These are phyloP conservation scores for Dalechampia spathulata DNA, from an alignment of 441 rosid species.

Conservation along the genomic window DNA sequence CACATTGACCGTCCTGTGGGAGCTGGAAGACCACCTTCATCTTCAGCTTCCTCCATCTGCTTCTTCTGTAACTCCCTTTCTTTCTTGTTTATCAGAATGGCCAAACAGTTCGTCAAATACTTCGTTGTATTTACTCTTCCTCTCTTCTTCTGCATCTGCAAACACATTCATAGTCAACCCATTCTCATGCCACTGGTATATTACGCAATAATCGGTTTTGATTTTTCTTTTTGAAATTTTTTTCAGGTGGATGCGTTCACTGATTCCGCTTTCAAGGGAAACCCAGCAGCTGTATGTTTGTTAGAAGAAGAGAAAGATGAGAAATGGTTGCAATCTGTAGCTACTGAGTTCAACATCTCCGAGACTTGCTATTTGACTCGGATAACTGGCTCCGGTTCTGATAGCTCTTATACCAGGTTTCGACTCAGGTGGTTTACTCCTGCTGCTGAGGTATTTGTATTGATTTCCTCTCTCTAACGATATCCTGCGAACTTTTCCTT, in stretches of 20 bases:
- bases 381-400: conserved; percentile 11
- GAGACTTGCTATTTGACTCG: conserved; percentile 51
- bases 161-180: neutral
- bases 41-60: too few species aligned
- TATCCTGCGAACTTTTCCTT: neutral
- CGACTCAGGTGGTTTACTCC: conserved; percentile 83
- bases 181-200: too few species aligned
- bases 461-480: too few species aligned
- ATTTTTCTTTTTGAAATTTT: too few species aligned
- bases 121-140: conserved; percentile 46
- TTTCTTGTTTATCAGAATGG: too few species aligned
- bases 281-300: conserved; percentile 74
- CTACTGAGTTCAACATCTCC: conserved; percentile 72
- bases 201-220: neutral
- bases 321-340: conserved; percentile 60
- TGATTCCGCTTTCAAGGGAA: conserved; percentile 67
- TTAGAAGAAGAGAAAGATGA: conserved; percentile 53
- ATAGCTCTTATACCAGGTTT: conserved; percentile 32
- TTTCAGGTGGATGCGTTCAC: conserved; percentile 75
- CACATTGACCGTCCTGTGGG: too few species aligned
- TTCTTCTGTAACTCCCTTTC: too few species aligned
- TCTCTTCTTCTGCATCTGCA: too few species aligned
- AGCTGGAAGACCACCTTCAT: too few species aligned
- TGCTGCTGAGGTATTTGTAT: conserved; percentile 53
- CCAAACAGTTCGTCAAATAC: conserved; percentile 38